Evolutionary conservation across 768 basidiomycete species (phyloP), one percentile per base, ranked within the genome.

Genomic region (Russula lepida): DNA sequence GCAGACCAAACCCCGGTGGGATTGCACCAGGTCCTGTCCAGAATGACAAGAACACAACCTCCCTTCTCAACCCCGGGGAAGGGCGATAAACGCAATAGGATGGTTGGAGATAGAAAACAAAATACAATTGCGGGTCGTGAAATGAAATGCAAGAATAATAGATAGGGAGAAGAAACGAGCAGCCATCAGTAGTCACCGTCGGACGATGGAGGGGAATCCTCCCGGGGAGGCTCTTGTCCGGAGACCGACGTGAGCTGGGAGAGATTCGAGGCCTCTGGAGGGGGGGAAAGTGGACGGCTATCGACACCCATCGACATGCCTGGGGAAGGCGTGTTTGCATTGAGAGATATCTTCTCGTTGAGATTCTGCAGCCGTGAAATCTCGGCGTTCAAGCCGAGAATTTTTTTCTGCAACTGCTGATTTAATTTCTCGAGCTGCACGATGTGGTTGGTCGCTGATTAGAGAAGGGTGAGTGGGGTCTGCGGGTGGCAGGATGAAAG

Each of bases 311-410:
- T 67, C 68, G 76, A 73, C 64, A 57, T 67, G 73, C 54, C 78
- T 69, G 39, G 87, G 82, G 37, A 85, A 82, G 33, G 84, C 78
- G 76, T 77, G 59, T 77, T 73, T 44, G 80, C 74, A 60, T 79
- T 81, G 27, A 91, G 83, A 3, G 88, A 86, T 25, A 92, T 89
- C 74, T 89, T 88, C 77, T 91, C 89, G 72, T 91, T 92, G 66
- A 92, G 78, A 8, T 81, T 76, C 59, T 88, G 84, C 48, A 92
- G 80, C 62, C 89, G 76, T 54, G 79, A 69, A 56, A 89, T 83
- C 71, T 92, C 90, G 55, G 78, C 74, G 69, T 92, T 89, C 49
- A 89, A 71, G 28, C 78, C 73, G 15, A 76, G 75, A 61, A 92
- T 79, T 67, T 88, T 85, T 60, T 78, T 78, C 71, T 85, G 83